phyloP scores from a whole-genome alignment of 2,329 filamentous ascomycete genomes.

The Cladosporium oxysporum region DNA sequence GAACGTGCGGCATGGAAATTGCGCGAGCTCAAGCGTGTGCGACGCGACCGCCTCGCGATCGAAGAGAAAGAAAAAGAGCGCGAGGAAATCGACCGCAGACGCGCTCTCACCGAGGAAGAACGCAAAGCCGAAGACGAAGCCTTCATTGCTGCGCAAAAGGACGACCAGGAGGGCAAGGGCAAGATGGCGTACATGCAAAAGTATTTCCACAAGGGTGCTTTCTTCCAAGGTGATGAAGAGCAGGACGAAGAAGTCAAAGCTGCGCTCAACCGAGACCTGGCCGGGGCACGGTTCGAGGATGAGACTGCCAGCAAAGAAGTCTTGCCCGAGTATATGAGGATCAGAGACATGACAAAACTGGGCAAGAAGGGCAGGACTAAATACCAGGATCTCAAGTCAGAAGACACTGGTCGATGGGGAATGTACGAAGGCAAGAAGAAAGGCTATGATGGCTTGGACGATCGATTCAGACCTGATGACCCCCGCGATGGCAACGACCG shows the following conservation, averaged over 20 bases:
- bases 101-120: slow-evolving; percentile 84
- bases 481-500: slow-evolving; percentile 48
- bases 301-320: slow-evolving; percentile 80
- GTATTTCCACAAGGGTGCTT: slow-evolving; percentile 96
- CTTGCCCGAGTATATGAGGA: slow-evolving; percentile 87
- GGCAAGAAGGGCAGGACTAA: slow-evolving; percentile 89
- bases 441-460: slow-evolving; percentile 56
- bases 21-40: slow-evolving; percentile 84
- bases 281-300: slow-evolving; percentile 80
- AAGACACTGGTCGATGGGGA: slow-evolving; percentile 91
- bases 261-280: slow-evolving; percentile 77
- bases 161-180: slow-evolving; percentile 71
- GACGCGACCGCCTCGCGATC: slow-evolving; percentile 81
- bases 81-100: slow-evolving; percentile 84
- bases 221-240: slow-evolving; percentile 74
- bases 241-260: slow-evolving; percentile 67
- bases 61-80: slow-evolving; percentile 80
- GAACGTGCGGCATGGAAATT: slow-evolving; percentile 94
- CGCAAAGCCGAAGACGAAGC: slow-evolving; percentile 80
- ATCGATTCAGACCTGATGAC: slow-evolving; percentile 66
- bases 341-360: slow-evolving; percentile 89
- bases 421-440: slow-evolving; percentile 56
- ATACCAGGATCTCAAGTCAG: slow-evolving; percentile 82
- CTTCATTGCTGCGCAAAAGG: slow-evolving; percentile 74
- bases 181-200: slow-evolving; percentile 91